These are phyloP conservation scores for Hymenochaete sp. DNA, from an alignment of 1,284 basidiomycete species.

Conservation along the genomic window DNA sequence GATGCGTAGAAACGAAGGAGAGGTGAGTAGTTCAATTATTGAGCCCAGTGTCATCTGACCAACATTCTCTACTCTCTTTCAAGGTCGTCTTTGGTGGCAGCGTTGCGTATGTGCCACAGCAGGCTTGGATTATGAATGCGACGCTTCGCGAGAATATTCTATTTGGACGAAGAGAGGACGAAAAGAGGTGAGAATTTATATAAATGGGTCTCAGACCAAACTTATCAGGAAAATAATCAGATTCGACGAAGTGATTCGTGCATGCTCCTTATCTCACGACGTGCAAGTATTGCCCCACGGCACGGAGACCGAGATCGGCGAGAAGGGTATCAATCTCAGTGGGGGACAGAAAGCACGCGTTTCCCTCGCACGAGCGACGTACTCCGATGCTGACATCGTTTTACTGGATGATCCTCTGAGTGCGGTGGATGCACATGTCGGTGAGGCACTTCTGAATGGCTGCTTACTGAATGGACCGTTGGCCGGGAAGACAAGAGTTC, in stretches of 20 bases:
- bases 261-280: slow-evolving; percentile 60
- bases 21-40: slow-evolving; percentile 28
- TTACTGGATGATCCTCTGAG: slow-evolving; percentile 66
- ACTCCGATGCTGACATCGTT: slow-evolving; percentile 66
- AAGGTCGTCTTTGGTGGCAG: slow-evolving; percentile 57
- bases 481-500: slow-evolving; percentile 54
- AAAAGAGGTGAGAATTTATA: slow-evolving; percentile 33
- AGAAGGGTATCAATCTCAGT: slow-evolving; percentile 68
- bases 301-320: slow-evolving; percentile 75
- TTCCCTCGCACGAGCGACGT: slow-evolving; percentile 73
- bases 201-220: background rate
- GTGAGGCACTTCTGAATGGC: slow-evolving; percentile 51
- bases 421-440: slow-evolving; percentile 67
- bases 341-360: slow-evolving; percentile 70
- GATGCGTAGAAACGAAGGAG: slow-evolving; percentile 58
- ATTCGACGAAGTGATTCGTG: slow-evolving; percentile 45
- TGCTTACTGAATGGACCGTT: slow-evolving; percentile 40
- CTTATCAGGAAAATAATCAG: slow-evolving; percentile 25
- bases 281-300: slow-evolving; percentile 57
- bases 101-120: slow-evolving; percentile 70
- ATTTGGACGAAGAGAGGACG: slow-evolving; percentile 55
- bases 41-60: background rate
- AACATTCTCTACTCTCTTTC: background rate
- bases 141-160: slow-evolving; percentile 60
- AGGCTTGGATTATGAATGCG: slow-evolving; percentile 73